Evolutionary conservation across 1,284 basidiomycete species (phyloP).

Genomic region (Ustilago trichophora): DNA sequence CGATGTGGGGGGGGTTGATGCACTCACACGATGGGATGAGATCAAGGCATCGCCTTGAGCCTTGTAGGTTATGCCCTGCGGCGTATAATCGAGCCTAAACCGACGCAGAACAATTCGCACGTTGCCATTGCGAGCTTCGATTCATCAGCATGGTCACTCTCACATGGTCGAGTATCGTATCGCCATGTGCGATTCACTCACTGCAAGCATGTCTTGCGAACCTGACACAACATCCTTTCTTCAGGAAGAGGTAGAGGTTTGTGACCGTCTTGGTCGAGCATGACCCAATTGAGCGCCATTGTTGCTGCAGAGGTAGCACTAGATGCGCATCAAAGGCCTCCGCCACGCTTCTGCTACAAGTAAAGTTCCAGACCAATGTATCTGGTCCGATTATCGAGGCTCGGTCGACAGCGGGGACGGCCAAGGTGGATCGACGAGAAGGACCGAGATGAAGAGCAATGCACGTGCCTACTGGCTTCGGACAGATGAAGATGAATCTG

Average conservation of each 20-base stretch:
- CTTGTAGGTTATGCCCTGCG: conserved; percentile 31
- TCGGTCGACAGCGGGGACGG: no score
- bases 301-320: neutral
- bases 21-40: conserved; percentile 49
- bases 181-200: conserved; percentile 9
- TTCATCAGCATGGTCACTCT: neutral
- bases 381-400: no score
- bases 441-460: no score
- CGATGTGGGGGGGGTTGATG: neutral
- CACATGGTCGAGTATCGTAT: no score
- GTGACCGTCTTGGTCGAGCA: conserved; percentile 42
- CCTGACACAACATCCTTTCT: conserved; percentile 39
- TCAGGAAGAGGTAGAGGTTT: conserved; percentile 51
- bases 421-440: no score
- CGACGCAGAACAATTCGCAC: no score
- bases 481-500: no score
- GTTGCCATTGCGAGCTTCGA: no score
- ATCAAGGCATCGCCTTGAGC: conserved; percentile 48
- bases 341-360: no score
- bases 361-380: no score
- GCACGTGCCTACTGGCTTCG: no score
- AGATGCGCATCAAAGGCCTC: no score
- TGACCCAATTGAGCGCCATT: conserved; percentile 61
- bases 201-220: conserved; percentile 36
- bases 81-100: conserved; percentile 34